A percentile compares a stretch with the other conserved stretches of the same genome.
These are phyloP conservation scores for Ogataea paraovalis DNA, from an alignment of 805 yeast species.

Conservation along the genomic window DNA sequence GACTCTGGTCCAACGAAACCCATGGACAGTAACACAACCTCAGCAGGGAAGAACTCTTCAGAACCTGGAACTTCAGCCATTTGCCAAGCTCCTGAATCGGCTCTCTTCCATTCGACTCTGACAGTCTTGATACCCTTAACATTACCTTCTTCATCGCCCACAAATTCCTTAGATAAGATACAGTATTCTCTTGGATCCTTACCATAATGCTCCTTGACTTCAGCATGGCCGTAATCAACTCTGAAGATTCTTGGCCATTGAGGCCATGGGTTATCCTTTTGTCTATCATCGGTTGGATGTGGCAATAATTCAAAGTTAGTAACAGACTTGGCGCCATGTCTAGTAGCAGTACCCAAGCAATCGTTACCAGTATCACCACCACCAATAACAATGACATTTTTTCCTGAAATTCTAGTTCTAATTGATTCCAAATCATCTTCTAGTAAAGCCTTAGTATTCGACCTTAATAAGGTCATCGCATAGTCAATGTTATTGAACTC, in stretches of 20 bases:
- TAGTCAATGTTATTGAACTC: slow-evolving; percentile 83
- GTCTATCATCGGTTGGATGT: slow-evolving; percentile 79
- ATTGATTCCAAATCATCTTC: slow-evolving; percentile 77
- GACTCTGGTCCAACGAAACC: slow-evolving; percentile 97
- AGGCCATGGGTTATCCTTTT: slow-evolving; percentile 98
- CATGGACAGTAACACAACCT: slow-evolving; percentile 89
- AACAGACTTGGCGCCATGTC: slow-evolving; percentile 96
- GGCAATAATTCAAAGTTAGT: slow-evolving; percentile 93
- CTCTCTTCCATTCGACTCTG: slow-evolving; percentile 96
- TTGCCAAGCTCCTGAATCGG: slow-evolving; percentile 97
- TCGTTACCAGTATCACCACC: slow-evolving; percentile 99
- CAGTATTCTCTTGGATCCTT: slow-evolving; percentile 97
- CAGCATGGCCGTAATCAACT: slow-evolving; percentile 96
- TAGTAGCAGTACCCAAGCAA: slow-evolving; percentile 94
- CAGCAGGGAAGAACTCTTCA: slow-evolving; percentile 94
- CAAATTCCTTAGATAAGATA: slow-evolving; percentile 90
- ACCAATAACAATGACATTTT: slow-evolving; percentile 93
- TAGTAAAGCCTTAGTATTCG: slow-evolving; percentile 87
- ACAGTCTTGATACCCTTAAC: slow-evolving; percentile 95
- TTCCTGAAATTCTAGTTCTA: slow-evolving; percentile 68
- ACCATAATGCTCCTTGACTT: slow-evolving; percentile 91
- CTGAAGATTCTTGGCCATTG: slow-evolving; percentile 99
- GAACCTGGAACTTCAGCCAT: slow-evolving; percentile 96
- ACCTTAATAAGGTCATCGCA: slow-evolving; percentile 88
- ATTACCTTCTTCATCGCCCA: slow-evolving; percentile 91